phyloP scores from a whole-genome alignment of 139 green algal species.

The Coccomyxa sp. region DNA sequence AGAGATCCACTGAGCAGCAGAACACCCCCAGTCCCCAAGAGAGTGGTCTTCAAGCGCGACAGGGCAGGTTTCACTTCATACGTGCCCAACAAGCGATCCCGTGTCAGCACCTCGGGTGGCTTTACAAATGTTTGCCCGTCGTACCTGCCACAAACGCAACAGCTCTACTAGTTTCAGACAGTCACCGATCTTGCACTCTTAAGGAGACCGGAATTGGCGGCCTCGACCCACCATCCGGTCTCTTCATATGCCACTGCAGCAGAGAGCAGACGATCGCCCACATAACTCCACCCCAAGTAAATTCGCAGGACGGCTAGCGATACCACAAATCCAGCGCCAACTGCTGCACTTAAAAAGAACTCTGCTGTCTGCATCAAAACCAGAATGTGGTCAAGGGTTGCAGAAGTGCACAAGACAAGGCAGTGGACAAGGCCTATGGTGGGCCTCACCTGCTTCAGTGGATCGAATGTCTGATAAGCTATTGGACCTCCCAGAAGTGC shows the following conservation, averaged over 20 bases:
- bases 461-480: conserved; percentile 78
- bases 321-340: conserved; percentile 68
- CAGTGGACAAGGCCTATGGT: not conserved
- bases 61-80: conserved; percentile 57
- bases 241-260: conserved; percentile 87
- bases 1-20: conserved; percentile 40
- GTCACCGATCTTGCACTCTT: not conserved
- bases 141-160: conserved; percentile 37
- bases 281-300: conserved; percentile 90
- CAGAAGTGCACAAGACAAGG: not conserved
- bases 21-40: conserved; percentile 40
- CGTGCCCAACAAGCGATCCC: conserved; percentile 74
- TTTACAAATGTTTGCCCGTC: conserved; percentile 79
- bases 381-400: not conserved
- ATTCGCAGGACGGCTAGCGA: conserved; percentile 71
- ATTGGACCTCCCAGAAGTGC: conserved; percentile 69
- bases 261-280: conserved; percentile 80
- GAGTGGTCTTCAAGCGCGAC: conserved; percentile 42
- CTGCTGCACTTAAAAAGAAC: conserved; percentile 49
- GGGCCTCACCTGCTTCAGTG: conserved; percentile 35
- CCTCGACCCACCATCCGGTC: conserved; percentile 43
- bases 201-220: no score
- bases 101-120: conserved; percentile 71
- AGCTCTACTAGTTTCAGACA: not conserved
- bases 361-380: conserved; percentile 43